Evolutionary conservation across 169 alveolate species (phyloP), one percentile per base, ranked within the genome.

Genomic region (Ichthyophthirius multifiliis): DNA sequence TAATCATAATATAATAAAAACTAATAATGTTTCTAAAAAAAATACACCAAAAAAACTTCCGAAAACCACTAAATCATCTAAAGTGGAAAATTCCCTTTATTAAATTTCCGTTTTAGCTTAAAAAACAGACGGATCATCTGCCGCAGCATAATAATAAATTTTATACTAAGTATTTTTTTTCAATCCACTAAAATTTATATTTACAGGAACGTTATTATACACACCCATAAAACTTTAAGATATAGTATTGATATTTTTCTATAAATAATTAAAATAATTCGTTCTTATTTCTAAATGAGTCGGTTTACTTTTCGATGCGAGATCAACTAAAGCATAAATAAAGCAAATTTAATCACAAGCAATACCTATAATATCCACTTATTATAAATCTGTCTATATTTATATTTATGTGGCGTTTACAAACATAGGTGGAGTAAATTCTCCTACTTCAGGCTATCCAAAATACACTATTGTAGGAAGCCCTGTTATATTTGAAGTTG

Each of bases 61-160:
- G n/a, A n/a, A n/a, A n/a, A n/a, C n/a, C n/a, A n/a, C n/a, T n/a
- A n/a, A n/a, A n/a, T n/a, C n/a, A n/a, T n/a, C n/a, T n/a, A n/a
- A n/a, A n/a, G n/a, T n/a, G n/a, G n/a, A n/a, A n/a, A n/a, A n/a
- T n/a, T n/a, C n/a, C n/a, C n/a, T n/a, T n/a, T n/a, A n/a, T n/a
- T n/a, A n/a, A n/a, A n/a, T n/a, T n/a, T n/a, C n/a, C n/a, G 71
- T 55, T 55, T 23, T 55, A 15, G 71, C 43, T n/a, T 55, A 55
- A 6, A 27, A 55, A 20, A 55, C 13, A 23, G 43, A 27, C 9
- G 71, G 71, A 23, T 55, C 71, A 23, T 55, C 71, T 10, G 71
- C 71, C 23, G 71, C 71, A 16, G 71, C 1, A 23, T 55, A 55
- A 23, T 55, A 55, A 55, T 15, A 55, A 55, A 55, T 27, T 2